Conservation (phyloP, 768 basidiomycete genomes). For the Lactifluus rugatus region DNA sequence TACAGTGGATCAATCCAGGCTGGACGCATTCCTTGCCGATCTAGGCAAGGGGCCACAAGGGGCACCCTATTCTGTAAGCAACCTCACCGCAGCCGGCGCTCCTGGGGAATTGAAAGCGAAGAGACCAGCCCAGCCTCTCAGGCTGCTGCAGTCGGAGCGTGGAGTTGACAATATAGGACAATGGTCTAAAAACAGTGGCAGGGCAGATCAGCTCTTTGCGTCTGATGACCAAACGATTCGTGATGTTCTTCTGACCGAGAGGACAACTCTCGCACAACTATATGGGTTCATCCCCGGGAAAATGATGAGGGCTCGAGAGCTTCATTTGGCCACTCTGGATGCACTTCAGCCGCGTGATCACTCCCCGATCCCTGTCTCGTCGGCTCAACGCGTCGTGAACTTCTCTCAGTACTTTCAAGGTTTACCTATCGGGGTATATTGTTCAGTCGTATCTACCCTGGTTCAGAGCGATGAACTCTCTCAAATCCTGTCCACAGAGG, state of each 20-base stretch:
- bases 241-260: conserved; percentile 57
- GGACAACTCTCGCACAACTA: conserved; percentile 56
- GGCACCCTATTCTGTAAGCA: conserved; percentile 28
- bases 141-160: conserved; percentile 39
- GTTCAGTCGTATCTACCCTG: conserved; percentile 50
- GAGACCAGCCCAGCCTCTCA: conserved; percentile 23
- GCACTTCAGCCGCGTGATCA: conserved; percentile 34
- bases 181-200: conserved; percentile 36
- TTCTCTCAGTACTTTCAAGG: conserved; percentile 54
- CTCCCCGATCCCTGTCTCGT: conserved; percentile 41
- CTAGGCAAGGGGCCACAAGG: conserved; percentile 30
- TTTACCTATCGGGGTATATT: conserved; percentile 55
- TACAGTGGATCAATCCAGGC: conserved; percentile 38
- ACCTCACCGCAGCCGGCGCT: conserved; percentile 30
- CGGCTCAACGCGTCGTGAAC: conserved; percentile 46
- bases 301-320: conserved; percentile 48
- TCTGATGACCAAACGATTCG: conserved; percentile 46
- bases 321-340: conserved; percentile 48
- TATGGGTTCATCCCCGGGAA: conserved; percentile 70
- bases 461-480: conserved; percentile 48
- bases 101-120: conserved; percentile 3
- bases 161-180: conserved; percentile 34
- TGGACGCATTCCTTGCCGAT: conserved; percentile 51
- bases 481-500: conserved; percentile 38
- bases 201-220: conserved; percentile 44